Percentiles rank a stretch among this genome's conserved stretches.
Evolutionary conservation across 176 grass and related monocot species (phyloP).

Genomic region (Carex cristatella): DNA sequence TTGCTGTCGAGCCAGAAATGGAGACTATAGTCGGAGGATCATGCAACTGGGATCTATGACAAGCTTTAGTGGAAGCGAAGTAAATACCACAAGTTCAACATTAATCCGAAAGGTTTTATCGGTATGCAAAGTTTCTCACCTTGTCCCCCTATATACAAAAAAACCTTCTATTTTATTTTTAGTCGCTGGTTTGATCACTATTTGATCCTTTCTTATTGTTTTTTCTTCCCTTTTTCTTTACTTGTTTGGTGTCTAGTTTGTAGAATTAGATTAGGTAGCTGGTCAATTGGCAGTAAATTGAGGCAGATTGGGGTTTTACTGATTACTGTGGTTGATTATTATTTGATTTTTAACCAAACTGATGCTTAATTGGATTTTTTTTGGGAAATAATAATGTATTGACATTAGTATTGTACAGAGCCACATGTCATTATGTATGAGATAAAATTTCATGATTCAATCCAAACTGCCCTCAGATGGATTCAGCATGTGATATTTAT

Average conservation of each 20-base stretch:
- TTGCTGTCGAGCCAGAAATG: slow-evolving; percentile 3
- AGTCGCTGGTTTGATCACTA: background rate
- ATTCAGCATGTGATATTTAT: background rate
- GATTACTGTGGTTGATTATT: background rate
- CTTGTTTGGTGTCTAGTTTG: background rate
- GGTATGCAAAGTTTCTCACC: background rate
- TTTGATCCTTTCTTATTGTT: background rate
- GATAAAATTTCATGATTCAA: background rate
- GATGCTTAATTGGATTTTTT: background rate
- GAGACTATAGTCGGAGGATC: background rate
- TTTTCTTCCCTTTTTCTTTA: background rate
- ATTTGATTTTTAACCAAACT: background rate
- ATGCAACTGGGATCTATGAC: slow-evolving; percentile 8
- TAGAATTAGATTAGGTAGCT: background rate
- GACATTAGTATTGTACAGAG: background rate
- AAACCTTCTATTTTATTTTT: background rate
- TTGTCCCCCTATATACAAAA: too few relatives aligned
- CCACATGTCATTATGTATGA: background rate
- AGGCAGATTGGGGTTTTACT: background rate
- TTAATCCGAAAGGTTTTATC: background rate
- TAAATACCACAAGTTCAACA: background rate
- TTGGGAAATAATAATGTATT: background rate
- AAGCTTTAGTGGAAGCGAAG: background rate
- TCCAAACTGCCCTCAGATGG: background rate
- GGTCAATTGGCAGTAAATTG: background rate